Base-by-base conservation (phyloP, 192 early-diverging fungal genomes). In the Mortierella hygrophila region DNA sequence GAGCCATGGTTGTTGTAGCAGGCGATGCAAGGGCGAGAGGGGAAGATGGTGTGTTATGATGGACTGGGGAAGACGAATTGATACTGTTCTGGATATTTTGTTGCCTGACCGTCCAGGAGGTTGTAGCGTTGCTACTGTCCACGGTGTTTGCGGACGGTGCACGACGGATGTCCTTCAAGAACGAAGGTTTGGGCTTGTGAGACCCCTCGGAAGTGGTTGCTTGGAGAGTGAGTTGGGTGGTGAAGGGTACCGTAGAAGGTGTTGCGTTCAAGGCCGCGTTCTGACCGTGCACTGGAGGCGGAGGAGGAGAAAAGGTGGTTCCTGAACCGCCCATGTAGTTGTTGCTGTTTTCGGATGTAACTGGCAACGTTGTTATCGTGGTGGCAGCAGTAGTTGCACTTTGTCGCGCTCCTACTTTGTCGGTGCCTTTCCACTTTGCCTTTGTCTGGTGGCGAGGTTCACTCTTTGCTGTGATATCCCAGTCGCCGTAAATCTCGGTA, bases 391-490 rank as follows among this genome's bases (percentile, higher is more conserved):
- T 10, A 20, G 37, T n/a, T 20, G 8, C 72, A 32, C 38, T 37
- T 57, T 72, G 20, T 23, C 40, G 46, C 54, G n/a, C 3, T 37
- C 55, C 18, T 42, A 74, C 32, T 70, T 81, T 76, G 80, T 35
- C n/a, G 40, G 42, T 20, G 20, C 49, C 44, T 49, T 46, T 72
- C 16, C 46, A 46, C 38, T 70, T 70, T 42, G 18, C 44, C 42
- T 47, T 82, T 13, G 74, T 68, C 32, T 71, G 41, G 72, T 47
- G 57, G 23, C 82, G 82, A 41, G 69, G 65, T 32, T 74, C 77
- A 72, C 68, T 47, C 63, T 83, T 83, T 65, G 74, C 44, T n/a
- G 70, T 77, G 7, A 83, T 77, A 70, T 83, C 77, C 82, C 82
- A 83, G n/a, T 75, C 82, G 7, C 82, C 82, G 46, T 75, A 83